phyloP scores from a whole-genome alignment of 768 basidiomycete genomes.

The Holtermannia corniformis region DNA sequence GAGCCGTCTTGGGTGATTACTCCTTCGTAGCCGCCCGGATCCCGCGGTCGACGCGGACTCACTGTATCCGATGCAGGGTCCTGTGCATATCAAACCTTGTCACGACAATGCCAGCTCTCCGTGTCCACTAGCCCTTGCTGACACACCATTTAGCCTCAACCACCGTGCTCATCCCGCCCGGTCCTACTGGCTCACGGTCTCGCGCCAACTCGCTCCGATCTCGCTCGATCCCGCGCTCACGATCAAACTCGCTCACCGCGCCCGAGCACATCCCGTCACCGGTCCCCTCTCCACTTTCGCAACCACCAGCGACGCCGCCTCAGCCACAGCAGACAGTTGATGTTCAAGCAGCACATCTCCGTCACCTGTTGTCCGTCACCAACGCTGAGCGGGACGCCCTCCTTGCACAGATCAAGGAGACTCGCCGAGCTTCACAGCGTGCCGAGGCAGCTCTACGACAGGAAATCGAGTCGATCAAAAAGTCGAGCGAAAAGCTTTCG shows the following conservation, averaged over 20 bases:
- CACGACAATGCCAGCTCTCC: no score
- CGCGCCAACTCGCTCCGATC: constrained; percentile 37
- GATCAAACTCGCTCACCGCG: constrained; percentile 29
- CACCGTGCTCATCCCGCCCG: constrained; percentile 26
- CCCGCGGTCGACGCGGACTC: no score
- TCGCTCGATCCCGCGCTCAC: constrained; percentile 32
- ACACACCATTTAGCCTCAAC: constrained; percentile 17
- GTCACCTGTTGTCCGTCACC: constrained; percentile 56
- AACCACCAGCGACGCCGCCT: constrained; percentile 13
- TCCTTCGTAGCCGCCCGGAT: no score
- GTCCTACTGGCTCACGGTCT: constrained; percentile 23
- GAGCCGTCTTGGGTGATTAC: no score
- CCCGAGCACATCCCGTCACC: constrained; percentile 3
- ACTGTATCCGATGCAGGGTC: no score
- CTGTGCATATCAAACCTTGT: no score
- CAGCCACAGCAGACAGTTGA: constrained; percentile 26
- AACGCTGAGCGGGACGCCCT: constrained; percentile 61
- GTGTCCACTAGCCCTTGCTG: no score
- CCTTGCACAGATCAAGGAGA: constrained; percentile 59
- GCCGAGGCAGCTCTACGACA: constrained; percentile 67
- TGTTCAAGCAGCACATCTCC: constrained; percentile 45
- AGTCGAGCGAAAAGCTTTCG: constrained; percentile 68
- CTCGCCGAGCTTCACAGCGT: constrained; percentile 72
- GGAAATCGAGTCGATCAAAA: constrained; percentile 75
- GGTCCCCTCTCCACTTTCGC: constrained; percentile 1